A percentile compares a stretch with the other conserved stretches of the same genome.
phyloP scores from a whole-genome alignment of 2,329 filamentous ascomycete genomes.

The Microcyclosporella mali region DNA sequence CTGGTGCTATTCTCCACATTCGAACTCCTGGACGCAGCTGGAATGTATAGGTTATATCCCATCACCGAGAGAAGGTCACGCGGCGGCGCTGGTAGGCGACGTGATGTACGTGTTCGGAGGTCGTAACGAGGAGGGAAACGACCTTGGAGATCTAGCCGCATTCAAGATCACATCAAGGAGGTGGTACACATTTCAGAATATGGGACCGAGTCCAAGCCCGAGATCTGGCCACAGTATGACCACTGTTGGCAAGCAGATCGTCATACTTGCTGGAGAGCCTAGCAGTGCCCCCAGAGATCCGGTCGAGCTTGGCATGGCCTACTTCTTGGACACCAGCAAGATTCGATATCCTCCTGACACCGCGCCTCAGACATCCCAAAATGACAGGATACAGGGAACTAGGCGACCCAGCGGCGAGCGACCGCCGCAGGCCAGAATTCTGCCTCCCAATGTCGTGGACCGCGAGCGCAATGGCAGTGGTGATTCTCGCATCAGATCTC shows the following conservation, averaged over 20 bases:
- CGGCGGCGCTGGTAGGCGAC: constrained; percentile 86
- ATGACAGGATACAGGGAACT: constrained; percentile 25
- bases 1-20: constrained; percentile 84
- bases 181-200: constrained; percentile 99
- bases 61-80: constrained; percentile 85
- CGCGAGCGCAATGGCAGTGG: constrained; percentile 23
- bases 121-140: constrained; percentile 84
- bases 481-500: constrained; percentile 18
- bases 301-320: constrained; percentile 79
- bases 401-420: constrained; percentile 28
- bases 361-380: constrained; percentile 29
- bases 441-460: constrained; percentile 17
- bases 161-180: constrained; percentile 74
- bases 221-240: constrained; percentile 98
- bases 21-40: constrained; percentile 78
- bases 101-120: constrained; percentile 99
- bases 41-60: constrained; percentile 98
- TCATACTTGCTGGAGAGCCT: constrained; percentile 89
- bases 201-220: constrained; percentile 91
- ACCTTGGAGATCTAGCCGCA: constrained; percentile 87
- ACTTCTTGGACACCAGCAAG: constrained; percentile 89
- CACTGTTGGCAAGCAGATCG: constrained; percentile 81
- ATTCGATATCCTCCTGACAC: constrained; percentile 80
- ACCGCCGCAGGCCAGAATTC: not conserved
- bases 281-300: constrained; percentile 77